A percentile compares a stretch with the other conserved stretches of the same genome.
phyloP scores from a whole-genome alignment of 306 rosid genomes.

The Pterocarpus macrocarpus region DNA sequence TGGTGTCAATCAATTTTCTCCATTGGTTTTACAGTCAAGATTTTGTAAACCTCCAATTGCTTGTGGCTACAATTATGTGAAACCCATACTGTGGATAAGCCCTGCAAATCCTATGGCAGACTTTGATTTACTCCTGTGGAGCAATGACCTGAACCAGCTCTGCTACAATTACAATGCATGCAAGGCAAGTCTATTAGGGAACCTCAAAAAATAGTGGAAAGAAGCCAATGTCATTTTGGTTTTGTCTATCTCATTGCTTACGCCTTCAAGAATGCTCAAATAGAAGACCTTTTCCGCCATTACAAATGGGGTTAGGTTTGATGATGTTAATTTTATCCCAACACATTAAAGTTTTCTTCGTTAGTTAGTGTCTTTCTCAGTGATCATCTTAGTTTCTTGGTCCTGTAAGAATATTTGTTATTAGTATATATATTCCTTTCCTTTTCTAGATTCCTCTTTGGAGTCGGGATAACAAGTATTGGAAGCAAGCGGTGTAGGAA shows the following conservation, averaged over 20 bases:
- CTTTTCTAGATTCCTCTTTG: background rate
- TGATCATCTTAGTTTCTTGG: background rate
- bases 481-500: background rate
- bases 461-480: no score
- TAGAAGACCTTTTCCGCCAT: conserved; percentile 73
- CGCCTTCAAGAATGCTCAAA: conserved; percentile 86
- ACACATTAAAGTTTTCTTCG: background rate
- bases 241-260: conserved; percentile 73
- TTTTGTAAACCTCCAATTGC: conserved; percentile 81
- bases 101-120: conserved; percentile 66
- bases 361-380: background rate
- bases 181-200: conserved; percentile 82
- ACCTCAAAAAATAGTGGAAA: conserved; percentile 79
- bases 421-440: conserved; percentile 34
- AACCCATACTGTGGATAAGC: conserved; percentile 74
- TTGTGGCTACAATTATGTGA: conserved; percentile 72
- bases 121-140: conserved; percentile 69
- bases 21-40: conserved; percentile 62
- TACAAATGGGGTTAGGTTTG: conserved; percentile 79
- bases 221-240: conserved; percentile 71
- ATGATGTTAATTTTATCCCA: conserved; percentile 22
- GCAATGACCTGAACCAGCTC: conserved; percentile 73
- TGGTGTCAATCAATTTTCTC: background rate
- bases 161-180: conserved; percentile 82
- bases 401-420: background rate